Evolutionary conservation across 345 rosid genomes (phyloP), one percentile per base, ranked within the genome.

Genomic region (Mangifera indica): DNA sequence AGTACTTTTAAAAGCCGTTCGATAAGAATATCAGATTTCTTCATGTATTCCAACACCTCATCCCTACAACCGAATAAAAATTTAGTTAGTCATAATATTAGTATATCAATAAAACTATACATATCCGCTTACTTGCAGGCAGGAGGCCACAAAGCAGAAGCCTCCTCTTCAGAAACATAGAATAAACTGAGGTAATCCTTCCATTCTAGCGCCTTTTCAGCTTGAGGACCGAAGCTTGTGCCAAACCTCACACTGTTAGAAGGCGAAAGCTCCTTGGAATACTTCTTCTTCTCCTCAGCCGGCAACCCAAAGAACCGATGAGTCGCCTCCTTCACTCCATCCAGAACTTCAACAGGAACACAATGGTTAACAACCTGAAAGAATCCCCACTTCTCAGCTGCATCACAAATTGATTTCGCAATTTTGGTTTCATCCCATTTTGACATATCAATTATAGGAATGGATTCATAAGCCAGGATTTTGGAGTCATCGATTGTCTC

Each of bases 131-230:
- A 82, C 85, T 72, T 83, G 87, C 87, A 82, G 12, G 60, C 71
- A 60, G 79, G 56, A 77, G 88, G 87, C 87, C 87, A 84, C 8
- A 77, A 64, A 59, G 84, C 72, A 48, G 79, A 67, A 51, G 87
- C 81, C 56, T 83, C 86, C 15, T 81, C 82, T 1, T 83, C 84
- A 13, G 87, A 81, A 42, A 80, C 83, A 63, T 76, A 83, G 74
- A 81, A 80, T 71, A 84, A 81, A 66, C 89, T 83, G 10, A 83
- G 86, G 46, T 74, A 85, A 76, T 87, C 91, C 79, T 85, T 85
- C 91, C 87, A 87, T 77, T 83, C 87, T 0, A 85, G 72, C 55
- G 85, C 88, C 67, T 75, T 75, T 75, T 84, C 90, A 1, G 77
- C 84, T 25, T 55, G 72, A 66, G 88, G 84, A 60, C 79, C 75